Percentiles rank a stretch among this genome's conserved stretches.
Evolutionary conservation across 768 basidiomycete genomes (phyloP).

Genomic region (Leccinum disarticulatum): DNA sequence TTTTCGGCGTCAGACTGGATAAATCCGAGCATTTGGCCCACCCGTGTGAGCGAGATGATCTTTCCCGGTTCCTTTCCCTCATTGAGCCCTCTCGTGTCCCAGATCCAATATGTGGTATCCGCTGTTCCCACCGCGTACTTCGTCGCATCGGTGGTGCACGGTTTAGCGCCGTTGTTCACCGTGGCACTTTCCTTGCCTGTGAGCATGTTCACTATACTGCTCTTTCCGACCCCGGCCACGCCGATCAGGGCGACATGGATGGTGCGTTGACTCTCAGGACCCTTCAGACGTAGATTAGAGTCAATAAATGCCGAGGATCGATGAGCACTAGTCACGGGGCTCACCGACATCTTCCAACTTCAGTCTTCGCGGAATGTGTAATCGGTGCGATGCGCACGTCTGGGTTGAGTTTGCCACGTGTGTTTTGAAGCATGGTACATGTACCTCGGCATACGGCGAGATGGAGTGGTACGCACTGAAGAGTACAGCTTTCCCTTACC

Average conservation of each 20-base stretch:
- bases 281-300: constrained; percentile 5
- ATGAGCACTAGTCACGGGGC: neutral
- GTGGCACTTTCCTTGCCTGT: constrained; percentile 11
- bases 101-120: constrained; percentile 13
- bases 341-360: constrained; percentile 18
- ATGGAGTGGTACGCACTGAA: neutral
- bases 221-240: constrained; percentile 27
- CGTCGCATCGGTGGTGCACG: constrained; percentile 16
- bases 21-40: constrained; percentile 3
- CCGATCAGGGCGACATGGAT: constrained; percentile 24
- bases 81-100: constrained; percentile 28
- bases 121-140: constrained; percentile 12
- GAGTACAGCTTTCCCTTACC: neutral
- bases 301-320: neutral
- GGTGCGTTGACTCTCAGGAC: neutral
- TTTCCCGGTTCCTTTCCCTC: constrained; percentile 14
- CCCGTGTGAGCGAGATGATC: neutral
- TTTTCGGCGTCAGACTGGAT: constrained; percentile 10
- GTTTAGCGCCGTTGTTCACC: constrained; percentile 19
- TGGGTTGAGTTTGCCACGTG: neutral
- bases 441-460: constrained; percentile 3
- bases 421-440: neutral
- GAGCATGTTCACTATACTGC: constrained; percentile 29
- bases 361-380: neutral
- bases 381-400: neutral